phyloP scores from a whole-genome alignment of 2,329 filamentous ascomycete genomes.

The Colletotrichum ledebouriae region DNA sequence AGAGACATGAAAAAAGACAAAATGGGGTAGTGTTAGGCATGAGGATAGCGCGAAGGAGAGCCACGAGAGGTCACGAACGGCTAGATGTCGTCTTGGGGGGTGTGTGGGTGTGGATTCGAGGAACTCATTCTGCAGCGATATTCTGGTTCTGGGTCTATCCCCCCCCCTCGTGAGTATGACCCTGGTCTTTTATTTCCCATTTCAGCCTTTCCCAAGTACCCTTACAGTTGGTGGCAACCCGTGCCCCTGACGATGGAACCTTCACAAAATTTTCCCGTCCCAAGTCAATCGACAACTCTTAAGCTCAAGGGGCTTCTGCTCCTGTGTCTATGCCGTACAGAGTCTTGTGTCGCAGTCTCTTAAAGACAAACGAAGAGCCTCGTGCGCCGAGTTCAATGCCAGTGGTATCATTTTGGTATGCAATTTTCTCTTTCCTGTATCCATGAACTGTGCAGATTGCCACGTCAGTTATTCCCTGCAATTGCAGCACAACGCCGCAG shows the following conservation, averaged over 20 bases:
- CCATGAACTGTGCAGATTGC: constrained; percentile 30
- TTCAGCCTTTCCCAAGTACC: no score
- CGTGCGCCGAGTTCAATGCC: constrained; percentile 7
- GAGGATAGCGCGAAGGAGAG: constrained; percentile 13
- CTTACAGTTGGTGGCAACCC: background rate
- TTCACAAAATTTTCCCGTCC: constrained; percentile 5
- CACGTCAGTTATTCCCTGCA: constrained; percentile 36
- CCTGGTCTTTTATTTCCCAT: no score
- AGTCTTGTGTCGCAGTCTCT: no score
- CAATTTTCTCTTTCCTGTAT: constrained; percentile 27
- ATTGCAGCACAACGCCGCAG: constrained; percentile 35
- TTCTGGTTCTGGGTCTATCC: no score
- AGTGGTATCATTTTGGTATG: constrained; percentile 27
- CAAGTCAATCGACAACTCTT: background rate
- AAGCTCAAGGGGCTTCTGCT: background rate
- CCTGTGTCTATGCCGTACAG: background rate
- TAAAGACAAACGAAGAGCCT: no score
- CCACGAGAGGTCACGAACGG: background rate
- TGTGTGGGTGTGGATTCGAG: constrained; percentile 6
- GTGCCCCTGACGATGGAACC: background rate
- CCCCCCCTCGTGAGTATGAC: no score
- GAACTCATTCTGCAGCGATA: background rate
- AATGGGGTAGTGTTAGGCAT: constrained; percentile 6
- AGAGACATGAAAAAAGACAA: constrained; percentile 4
- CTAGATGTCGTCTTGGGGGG: background rate